phyloP scores from a whole-genome alignment of 331 rosid genomes.

The Saraca asoca region DNA sequence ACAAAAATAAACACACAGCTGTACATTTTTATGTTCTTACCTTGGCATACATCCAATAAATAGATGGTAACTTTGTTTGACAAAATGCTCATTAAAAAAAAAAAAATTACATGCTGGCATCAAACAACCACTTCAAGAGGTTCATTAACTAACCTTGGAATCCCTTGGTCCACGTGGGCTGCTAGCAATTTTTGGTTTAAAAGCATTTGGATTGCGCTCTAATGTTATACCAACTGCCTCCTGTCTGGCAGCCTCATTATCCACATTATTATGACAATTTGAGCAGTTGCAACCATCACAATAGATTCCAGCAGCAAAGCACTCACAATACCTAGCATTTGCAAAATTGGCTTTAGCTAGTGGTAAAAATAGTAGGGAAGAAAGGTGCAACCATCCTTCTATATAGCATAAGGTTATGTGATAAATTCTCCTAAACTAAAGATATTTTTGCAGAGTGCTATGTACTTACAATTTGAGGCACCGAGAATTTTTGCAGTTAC shows the following conservation, averaged over 20 bases:
- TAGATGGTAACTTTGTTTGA: background rate
- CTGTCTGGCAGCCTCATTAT: conserved; percentile 64
- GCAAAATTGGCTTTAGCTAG: conserved; percentile 15
- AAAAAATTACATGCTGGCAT: no score
- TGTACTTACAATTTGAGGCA: conserved; percentile 80
- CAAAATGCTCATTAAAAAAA: background rate
- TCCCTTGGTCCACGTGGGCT: conserved; percentile 60
- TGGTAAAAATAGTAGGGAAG: background rate
- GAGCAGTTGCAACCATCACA: conserved; percentile 73
- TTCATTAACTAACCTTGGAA: conserved; percentile 50
- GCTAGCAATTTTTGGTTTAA: conserved; percentile 75
- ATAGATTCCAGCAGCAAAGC: conserved; percentile 76
- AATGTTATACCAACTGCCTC: conserved; percentile 63
- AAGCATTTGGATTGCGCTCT: conserved; percentile 83
- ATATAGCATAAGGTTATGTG: background rate
- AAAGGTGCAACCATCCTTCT: background rate
- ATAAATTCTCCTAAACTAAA: conserved; percentile 26
- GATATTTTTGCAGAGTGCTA: conserved; percentile 7
- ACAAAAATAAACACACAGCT: background rate
- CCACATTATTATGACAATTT: conserved; percentile 71
- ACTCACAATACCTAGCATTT: conserved; percentile 75
- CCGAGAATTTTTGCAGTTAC: conserved; percentile 76
- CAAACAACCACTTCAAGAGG: background rate
- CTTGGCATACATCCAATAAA: background rate
- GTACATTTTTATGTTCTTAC: background rate